Conservation (phyloP, 2,329 filamentous ascomycete species). For the Dactylellina drechsleri region DNA sequence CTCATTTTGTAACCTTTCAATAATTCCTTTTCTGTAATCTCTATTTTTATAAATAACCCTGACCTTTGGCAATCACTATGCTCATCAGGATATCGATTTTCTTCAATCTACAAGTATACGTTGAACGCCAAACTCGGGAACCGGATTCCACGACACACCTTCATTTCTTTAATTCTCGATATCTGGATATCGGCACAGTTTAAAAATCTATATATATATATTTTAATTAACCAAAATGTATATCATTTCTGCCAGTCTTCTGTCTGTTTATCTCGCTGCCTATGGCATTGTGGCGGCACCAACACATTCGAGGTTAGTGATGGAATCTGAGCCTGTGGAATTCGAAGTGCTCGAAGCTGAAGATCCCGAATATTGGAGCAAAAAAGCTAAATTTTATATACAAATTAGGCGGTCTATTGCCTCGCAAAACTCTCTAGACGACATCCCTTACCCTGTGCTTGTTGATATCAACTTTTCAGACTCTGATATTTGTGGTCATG, state of each 20-base stretch:
- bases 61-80: not conserved
- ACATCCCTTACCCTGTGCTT: not conserved
- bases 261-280: conserved; percentile 36
- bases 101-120: conserved; percentile 4
- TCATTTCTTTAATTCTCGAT: conserved; percentile 10
- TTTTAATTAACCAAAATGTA: conserved; percentile 24
- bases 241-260: conserved; percentile 23
- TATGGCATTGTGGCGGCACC: conserved; percentile 32
- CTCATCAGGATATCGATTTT: not conserved
- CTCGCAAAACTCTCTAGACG: conserved; percentile 25
- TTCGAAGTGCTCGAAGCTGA: too few species aligned
- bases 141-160: conserved; percentile 4
- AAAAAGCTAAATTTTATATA: conserved; percentile 1
- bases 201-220: conserved; percentile 8
- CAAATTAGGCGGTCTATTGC: not conserved
- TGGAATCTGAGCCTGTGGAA: not conserved
- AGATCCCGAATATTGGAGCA: not conserved
- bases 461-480: conserved; percentile 30
- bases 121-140: conserved; percentile 11
- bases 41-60: conserved; percentile 24
- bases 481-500: not conserved
- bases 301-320: not conserved
- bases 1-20: conserved; percentile 1
- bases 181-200: conserved; percentile 23
- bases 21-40: not conserved